phyloP scores from a whole-genome alignment of 1,139 yeast genomes.

The Lodderomyces margitis region DNA sequence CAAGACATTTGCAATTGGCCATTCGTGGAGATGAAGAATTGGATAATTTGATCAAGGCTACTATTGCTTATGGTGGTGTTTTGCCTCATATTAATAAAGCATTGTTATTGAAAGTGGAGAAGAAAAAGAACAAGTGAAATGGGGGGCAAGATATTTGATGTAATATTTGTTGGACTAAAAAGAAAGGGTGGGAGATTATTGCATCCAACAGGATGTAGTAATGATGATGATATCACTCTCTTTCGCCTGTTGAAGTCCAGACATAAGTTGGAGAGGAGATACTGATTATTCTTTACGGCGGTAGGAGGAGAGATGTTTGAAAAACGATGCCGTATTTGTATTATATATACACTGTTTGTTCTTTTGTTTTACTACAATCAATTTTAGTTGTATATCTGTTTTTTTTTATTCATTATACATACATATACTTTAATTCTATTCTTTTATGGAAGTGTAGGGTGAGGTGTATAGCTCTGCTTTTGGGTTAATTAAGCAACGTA shows the following conservation, averaged over 20 bases:
- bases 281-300: neutral
- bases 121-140: constrained; percentile 55
- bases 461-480: no score
- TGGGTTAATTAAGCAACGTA: no score
- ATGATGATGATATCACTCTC: no score
- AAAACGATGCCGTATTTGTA: constrained; percentile 15
- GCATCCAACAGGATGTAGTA: no score
- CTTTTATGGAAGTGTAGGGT: no score
- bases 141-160: neutral
- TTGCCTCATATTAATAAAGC: constrained; percentile 97
- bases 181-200: no score
- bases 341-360: constrained; percentile 15
- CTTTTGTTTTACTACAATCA: constrained; percentile 7
- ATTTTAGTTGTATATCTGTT: constrained; percentile 7
- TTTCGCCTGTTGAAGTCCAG: no score
- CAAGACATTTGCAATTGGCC: constrained; percentile 97
- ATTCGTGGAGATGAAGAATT: constrained; percentile 99
- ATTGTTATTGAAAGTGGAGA: constrained; percentile 86
- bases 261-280: no score
- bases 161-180: neutral
- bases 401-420: constrained; percentile 2
- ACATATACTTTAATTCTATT: constrained; percentile 1
- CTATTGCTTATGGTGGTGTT: constrained; percentile 98
- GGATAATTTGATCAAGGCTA: constrained; percentile 92
- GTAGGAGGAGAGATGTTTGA: neutral